Percentiles rank a stretch among this genome's conserved stretches.
phyloP scores from a whole-genome alignment of 2,329 filamentous ascomycete genomes.

The Hansfordia pulvinata region DNA sequence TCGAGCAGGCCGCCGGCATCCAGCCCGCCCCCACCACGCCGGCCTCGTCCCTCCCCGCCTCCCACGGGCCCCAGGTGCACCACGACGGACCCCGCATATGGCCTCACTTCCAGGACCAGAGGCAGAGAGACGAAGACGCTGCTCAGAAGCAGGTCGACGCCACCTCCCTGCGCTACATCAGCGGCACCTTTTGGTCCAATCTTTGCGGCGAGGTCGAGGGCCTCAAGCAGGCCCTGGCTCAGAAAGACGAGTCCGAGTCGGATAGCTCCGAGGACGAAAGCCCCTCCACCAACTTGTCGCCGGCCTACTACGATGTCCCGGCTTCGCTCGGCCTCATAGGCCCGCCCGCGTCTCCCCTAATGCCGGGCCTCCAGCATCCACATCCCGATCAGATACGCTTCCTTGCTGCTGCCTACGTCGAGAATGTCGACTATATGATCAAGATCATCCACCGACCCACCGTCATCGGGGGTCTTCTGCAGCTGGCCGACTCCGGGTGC shows the following conservation, averaged over 20 bases:
- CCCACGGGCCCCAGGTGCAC: constrained; percentile 3
- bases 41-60: constrained; percentile 9
- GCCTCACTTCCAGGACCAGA: constrained; percentile 6
- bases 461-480: constrained; percentile 46
- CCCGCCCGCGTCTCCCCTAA: constrained; percentile 49
- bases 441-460: constrained; percentile 61
- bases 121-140: constrained; percentile 6
- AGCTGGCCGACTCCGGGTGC: constrained; percentile 30
- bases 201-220: constrained; percentile 54
- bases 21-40: constrained; percentile 23
- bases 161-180: constrained; percentile 33
- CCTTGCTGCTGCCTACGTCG: constrained; percentile 58
- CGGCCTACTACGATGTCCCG: constrained; percentile 41
- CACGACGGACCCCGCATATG: constrained; percentile 3
- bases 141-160: constrained; percentile 3
- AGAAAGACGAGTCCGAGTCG: constrained; percentile 25
- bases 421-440: constrained; percentile 60
- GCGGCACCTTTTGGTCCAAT: constrained; percentile 64
- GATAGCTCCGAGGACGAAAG: constrained; percentile 34
- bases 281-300: constrained; percentile 41
- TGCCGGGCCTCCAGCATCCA: constrained; percentile 49
- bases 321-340: constrained; percentile 60
- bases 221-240: neutral
- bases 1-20: constrained; percentile 19
- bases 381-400: constrained; percentile 46